Conservation (phyloP, 2,329 filamentous ascomycete genomes). For the Sclerotiophoma versabilis region DNA sequence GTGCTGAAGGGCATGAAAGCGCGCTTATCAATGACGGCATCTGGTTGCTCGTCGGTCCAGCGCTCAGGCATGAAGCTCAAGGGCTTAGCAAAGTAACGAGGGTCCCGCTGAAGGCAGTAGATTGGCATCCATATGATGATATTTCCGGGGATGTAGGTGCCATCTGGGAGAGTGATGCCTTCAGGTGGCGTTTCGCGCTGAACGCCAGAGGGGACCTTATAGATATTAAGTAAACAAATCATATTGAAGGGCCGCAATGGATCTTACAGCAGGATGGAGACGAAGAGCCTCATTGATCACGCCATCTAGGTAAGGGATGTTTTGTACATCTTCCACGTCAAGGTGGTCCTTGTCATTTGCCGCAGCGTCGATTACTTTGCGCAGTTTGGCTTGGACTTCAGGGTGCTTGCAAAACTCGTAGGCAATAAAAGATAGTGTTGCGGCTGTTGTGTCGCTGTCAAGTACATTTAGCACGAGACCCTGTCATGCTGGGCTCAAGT, state of each 20-base stretch:
- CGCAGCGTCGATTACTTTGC: constrained; percentile 27
- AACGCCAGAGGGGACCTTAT: constrained; percentile 39
- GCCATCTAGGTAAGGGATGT: constrained; percentile 39
- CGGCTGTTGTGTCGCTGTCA: constrained; percentile 38
- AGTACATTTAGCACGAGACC: background rate
- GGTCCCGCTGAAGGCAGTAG: constrained; percentile 39
- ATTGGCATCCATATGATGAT: constrained; percentile 41
- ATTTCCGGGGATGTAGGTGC: constrained; percentile 41
- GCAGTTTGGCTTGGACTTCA: constrained; percentile 30
- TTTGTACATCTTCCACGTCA: constrained; percentile 35
- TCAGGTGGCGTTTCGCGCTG: constrained; percentile 43
- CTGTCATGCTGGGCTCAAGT: background rate
- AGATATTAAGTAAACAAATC: constrained; percentile 12
- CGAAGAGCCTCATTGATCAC: constrained; percentile 42
- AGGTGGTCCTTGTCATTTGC: constrained; percentile 29
- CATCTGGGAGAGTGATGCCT: constrained; percentile 41
- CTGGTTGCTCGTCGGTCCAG: constrained; percentile 37
- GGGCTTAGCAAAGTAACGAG: constrained; percentile 35
- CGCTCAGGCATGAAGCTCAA: constrained; percentile 40
- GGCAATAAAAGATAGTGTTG: constrained; percentile 37
- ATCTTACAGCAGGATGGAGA: constrained; percentile 38
- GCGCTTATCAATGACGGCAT: constrained; percentile 41
- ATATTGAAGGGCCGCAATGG: background rate
- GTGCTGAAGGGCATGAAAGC: constrained; percentile 77
- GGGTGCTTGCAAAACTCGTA: constrained; percentile 42